phyloP scores from a whole-genome alignment of 176 grass and related monocot species.

The Aegilops tauschii region DNA sequence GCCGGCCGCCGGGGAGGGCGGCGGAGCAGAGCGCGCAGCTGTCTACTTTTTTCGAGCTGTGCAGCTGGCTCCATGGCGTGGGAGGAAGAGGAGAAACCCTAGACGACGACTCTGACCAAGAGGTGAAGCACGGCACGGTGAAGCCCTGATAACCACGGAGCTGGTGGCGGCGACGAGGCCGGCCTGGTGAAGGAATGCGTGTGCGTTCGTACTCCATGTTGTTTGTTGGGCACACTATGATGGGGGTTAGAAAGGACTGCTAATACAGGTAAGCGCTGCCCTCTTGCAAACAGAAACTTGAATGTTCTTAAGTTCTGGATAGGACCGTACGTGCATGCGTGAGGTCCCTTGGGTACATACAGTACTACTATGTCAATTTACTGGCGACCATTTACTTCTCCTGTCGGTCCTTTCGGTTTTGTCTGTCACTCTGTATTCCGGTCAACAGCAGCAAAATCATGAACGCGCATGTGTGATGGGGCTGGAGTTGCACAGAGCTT shows the following conservation, averaged over 20 bases:
- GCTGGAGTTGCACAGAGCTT: neutral
- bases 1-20: too few species aligned
- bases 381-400: neutral
- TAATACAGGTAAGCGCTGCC: neutral
- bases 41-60: too few species aligned
- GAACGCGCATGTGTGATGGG: neutral
- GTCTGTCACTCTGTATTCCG: neutral
- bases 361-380: neutral
- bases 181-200: too few species aligned
- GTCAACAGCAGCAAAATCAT: neutral
- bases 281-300: slow-evolving; percentile 1
- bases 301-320: slow-evolving; percentile 2
- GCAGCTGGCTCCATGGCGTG: too few species aligned
- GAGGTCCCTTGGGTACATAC: neutral
- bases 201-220: neutral
- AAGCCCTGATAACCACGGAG: too few species aligned
- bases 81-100: too few species aligned
- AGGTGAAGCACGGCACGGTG: too few species aligned
- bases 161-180: too few species aligned
- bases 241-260: neutral
- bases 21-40: too few species aligned
- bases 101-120: too few species aligned
- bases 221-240: neutral
- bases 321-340: neutral
- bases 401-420: neutral